Evolutionary conservation across 768 basidiomycete species (phyloP).

Genomic region (Amanita thiersii): DNA sequence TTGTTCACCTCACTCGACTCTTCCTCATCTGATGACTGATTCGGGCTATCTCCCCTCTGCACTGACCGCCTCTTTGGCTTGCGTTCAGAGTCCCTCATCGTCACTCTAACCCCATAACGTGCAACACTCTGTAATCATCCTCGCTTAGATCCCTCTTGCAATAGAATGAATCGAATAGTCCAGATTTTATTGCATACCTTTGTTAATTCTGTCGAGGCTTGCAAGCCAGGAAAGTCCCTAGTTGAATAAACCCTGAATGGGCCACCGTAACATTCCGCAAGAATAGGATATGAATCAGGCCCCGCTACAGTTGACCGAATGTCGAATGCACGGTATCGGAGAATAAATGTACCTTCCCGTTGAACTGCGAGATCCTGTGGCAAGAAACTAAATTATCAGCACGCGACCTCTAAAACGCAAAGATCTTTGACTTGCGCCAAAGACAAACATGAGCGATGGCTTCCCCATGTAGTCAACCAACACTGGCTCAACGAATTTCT

Average conservation of each 20-base stretch:
- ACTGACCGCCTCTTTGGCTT: slow-evolving; percentile 26
- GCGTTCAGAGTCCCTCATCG: slow-evolving; percentile 30
- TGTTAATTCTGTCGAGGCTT: slow-evolving; percentile 61
- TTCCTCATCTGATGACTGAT: slow-evolving; percentile 8
- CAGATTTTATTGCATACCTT: slow-evolving; percentile 32
- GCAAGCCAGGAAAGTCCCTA: slow-evolving; percentile 66
- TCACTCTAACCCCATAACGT: slow-evolving; percentile 32
- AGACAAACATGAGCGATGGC: slow-evolving; percentile 52
- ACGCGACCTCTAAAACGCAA: background rate
- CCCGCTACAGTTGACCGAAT: slow-evolving; percentile 32
- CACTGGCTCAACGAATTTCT: slow-evolving; percentile 51
- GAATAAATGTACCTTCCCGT: slow-evolving; percentile 55
- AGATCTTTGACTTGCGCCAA: slow-evolving; percentile 34
- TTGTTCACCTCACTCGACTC: background rate
- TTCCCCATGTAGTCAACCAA: slow-evolving; percentile 45
- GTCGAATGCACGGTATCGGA: slow-evolving; percentile 69
- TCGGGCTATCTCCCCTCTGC: slow-evolving; percentile 2
- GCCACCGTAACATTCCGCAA: slow-evolving; percentile 62
- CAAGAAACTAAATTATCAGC: slow-evolving; percentile 7
- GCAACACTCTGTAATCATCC: slow-evolving; percentile 19
- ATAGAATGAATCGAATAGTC: background rate
- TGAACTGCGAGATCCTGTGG: slow-evolving; percentile 61
- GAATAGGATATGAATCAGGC: slow-evolving; percentile 27
- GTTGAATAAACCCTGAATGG: slow-evolving; percentile 66
- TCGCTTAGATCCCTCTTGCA: slow-evolving; percentile 1